Percentiles rank a stretch among this genome's conserved stretches.
Evolutionary conservation across 495 filamentous ascomycete species (phyloP).

Genomic region (Cenococcum geophilum): DNA sequence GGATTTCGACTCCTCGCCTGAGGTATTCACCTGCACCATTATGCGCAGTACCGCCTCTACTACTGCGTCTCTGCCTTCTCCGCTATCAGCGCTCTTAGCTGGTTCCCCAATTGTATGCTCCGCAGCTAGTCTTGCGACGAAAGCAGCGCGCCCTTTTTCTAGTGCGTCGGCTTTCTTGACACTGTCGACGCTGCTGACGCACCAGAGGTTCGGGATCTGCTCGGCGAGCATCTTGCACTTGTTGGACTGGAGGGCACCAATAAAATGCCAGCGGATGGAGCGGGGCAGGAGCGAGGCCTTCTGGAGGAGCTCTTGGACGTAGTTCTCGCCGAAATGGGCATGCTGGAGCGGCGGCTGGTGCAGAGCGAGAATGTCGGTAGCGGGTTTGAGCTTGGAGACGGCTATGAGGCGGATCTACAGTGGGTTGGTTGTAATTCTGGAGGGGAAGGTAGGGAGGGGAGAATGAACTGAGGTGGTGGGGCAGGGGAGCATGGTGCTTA

Average conservation of each 20-base stretch:
- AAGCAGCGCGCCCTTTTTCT: conserved; percentile 64
- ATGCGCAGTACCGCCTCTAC: conserved; percentile 51
- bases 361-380: conserved; percentile 77
- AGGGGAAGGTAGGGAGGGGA: neutral
- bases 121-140: conserved; percentile 20
- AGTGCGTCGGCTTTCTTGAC: conserved; percentile 78
- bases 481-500: conserved; percentile 12
- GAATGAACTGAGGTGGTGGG: neutral
- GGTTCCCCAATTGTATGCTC: conserved; percentile 1
- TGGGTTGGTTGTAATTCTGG: neutral
- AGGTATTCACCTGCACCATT: conserved; percentile 93
- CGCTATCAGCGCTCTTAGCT: neutral
- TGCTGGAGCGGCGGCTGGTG: conserved; percentile 54
- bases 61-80: conserved; percentile 25
- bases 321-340: conserved; percentile 93
- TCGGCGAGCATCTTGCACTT: conserved; percentile 84
- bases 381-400: conserved; percentile 91
- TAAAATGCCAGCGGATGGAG: conserved; percentile 91
- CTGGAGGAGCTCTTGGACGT: conserved; percentile 82
- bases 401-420: conserved; percentile 74
- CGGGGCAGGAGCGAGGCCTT: conserved; percentile 73
- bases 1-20: conserved; percentile 76
- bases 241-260: conserved; percentile 82
- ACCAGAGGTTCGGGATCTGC: conserved; percentile 83
- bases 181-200: conserved; percentile 82